phyloP scores from a whole-genome alignment of 2,329 filamentous ascomycete genomes.

The Apiospora kogelbergensis region DNA sequence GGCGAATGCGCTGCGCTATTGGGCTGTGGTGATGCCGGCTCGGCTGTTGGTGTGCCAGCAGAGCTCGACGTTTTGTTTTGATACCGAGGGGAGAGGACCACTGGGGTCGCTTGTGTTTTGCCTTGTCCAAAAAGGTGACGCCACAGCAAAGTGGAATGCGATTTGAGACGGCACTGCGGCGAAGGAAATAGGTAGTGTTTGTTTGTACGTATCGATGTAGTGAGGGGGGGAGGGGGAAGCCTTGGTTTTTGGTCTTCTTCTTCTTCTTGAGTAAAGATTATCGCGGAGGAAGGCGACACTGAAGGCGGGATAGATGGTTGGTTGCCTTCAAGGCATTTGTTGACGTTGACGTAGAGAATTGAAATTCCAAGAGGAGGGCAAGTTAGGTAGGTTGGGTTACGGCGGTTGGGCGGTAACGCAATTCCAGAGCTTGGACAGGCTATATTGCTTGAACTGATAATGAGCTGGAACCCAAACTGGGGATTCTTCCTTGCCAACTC shows the following conservation, averaged over 20 bases:
- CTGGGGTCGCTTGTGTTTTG: neutral
- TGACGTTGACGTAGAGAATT: neutral
- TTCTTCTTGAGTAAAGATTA: neutral
- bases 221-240: neutral
- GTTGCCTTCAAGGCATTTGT: conserved; percentile 3
- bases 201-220: neutral
- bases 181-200: neutral
- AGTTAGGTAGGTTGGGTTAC: neutral
- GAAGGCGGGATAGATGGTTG: conserved; percentile 1
- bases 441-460: neutral
- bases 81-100: neutral
- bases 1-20: conserved; percentile 7
- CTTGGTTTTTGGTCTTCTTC: neutral
- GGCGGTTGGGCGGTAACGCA: conserved; percentile 6
- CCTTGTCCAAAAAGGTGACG: neutral
- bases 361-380: neutral
- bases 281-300: neutral
- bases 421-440: neutral
- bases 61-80: conserved; percentile 4
- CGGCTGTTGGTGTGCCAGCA: conserved; percentile 7
- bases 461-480: neutral
- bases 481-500: conserved; percentile 1
- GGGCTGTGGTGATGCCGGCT: neutral
- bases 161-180: neutral
- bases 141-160: neutral